Evolutionary conservation across 108 stramenopile genomes (phyloP).

Genomic region (Nitzschia sp.): DNA sequence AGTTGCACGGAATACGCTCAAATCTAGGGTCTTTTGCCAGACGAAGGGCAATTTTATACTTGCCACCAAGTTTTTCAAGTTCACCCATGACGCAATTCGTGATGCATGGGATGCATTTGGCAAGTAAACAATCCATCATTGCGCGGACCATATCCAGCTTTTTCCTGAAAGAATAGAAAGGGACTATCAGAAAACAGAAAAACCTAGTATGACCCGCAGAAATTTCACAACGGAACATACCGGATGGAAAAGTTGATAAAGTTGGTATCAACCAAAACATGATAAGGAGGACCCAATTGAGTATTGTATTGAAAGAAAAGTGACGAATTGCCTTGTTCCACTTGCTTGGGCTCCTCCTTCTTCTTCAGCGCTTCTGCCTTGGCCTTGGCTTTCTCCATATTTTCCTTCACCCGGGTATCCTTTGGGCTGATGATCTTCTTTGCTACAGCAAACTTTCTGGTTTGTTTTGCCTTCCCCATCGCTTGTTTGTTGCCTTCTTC

Average conservation of each 20-base stretch:
- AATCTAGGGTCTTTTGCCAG: conserved; percentile 98
- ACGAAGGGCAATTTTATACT: conserved; percentile 95
- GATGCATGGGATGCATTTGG: conserved; percentile 97
- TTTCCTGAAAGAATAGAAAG: conserved; percentile 59
- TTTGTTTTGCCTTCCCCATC: conserved; percentile 94
- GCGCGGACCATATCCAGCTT: conserved; percentile 97
- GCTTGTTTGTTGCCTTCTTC: conserved; percentile 6
- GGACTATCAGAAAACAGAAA: neutral
- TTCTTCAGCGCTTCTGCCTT: conserved; percentile 50
- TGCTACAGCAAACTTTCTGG: conserved; percentile 89
- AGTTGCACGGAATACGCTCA: conserved; percentile 88
- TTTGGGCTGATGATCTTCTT: conserved; percentile 91
- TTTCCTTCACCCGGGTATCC: conserved; percentile 84
- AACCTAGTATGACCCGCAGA: neutral
- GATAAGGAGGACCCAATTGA: conserved; percentile 97
- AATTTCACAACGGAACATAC: conserved; percentile 25
- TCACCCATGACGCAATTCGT: conserved; percentile 99
- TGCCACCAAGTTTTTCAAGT: conserved; percentile 96
- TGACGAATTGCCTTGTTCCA: conserved; percentile 85
- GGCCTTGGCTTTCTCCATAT: conserved; percentile 56
- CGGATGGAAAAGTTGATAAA: conserved; percentile 98
- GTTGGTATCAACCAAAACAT: conserved; percentile 98
- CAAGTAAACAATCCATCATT: conserved; percentile 99
- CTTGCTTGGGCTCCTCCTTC: conserved; percentile 70
- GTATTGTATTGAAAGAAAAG: conserved; percentile 98